Evolutionary conservation across 2,329 filamentous ascomycete genomes (phyloP).

Genomic region (Aspergillus puulaauensis): DNA sequence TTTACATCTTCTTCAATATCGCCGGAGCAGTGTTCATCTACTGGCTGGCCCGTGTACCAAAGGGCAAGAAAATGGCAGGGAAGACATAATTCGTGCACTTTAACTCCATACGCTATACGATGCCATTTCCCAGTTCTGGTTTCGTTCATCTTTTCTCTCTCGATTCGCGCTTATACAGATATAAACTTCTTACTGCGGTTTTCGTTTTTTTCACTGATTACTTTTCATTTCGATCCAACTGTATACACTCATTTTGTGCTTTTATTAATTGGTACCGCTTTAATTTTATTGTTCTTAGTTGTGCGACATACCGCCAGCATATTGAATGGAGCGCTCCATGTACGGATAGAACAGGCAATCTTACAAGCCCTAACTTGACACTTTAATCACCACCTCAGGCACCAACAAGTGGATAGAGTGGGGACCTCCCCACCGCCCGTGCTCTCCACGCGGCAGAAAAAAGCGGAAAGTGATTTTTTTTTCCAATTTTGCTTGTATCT

Average conservation of each 20-base stretch:
- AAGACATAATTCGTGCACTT: background rate
- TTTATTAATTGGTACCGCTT: background rate
- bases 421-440: background rate
- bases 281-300: background rate
- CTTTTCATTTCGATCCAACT: background rate
- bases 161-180: background rate
- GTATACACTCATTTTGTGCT: background rate
- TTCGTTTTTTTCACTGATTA: background rate
- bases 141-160: constrained; percentile 67
- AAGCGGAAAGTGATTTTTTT: constrained; percentile 20
- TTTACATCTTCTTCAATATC: constrained; percentile 65
- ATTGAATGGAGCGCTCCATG: background rate
- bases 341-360: background rate
- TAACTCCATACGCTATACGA: no score
- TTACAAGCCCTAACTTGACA: background rate
- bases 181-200: background rate
- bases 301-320: background rate
- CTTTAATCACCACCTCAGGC: background rate
- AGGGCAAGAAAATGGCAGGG: constrained; percentile 44
- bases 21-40: constrained; percentile 59
- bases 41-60: constrained; percentile 60
- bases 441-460: background rate
- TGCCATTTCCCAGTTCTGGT: background rate
- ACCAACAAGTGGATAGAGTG: background rate
- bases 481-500: constrained; percentile 11